A percentile compares a stretch with the other conserved stretches of the same genome.
These are phyloP conservation scores for Tinospora cordifolia DNA, from an alignment of 164 flowering plant species.

Conservation along the genomic window DNA sequence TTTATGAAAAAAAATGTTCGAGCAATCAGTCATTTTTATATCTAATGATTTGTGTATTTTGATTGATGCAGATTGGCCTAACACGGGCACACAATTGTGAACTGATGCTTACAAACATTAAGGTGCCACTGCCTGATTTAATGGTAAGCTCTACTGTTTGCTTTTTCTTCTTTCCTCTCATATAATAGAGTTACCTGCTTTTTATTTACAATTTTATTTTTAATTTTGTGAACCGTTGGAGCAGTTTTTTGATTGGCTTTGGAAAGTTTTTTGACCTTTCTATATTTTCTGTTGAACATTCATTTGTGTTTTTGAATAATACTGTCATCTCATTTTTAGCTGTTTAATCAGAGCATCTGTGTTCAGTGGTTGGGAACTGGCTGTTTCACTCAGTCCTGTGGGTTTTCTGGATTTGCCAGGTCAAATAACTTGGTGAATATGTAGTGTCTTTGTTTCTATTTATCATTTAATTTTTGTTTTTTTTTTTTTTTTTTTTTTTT, in stretches of 20 bases:
- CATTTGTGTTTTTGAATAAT: not conserved
- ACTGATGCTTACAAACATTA: slow-evolving; percentile 94
- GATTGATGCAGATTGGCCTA: slow-evolving; percentile 70
- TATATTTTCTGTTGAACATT: slow-evolving; percentile 5
- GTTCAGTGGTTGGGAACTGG: not conserved
- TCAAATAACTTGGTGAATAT: not conserved
- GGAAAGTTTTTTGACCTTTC: not conserved
- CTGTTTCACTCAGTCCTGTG: not conserved
- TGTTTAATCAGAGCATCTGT: not conserved
- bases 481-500: slow-evolving; percentile 2
- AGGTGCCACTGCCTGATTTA: slow-evolving; percentile 82
- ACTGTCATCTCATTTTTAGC: not conserved
- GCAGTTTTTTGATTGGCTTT: not conserved
- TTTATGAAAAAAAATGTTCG: not conserved
- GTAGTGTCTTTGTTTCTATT: not conserved
- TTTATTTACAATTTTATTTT: not conserved
- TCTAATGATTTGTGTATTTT: not conserved
- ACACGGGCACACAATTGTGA: slow-evolving; percentile 92
- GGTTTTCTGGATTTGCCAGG: not conserved
- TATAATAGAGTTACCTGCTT: slow-evolving; percentile 1
- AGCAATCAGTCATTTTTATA: not conserved
- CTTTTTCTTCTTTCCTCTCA: not conserved
- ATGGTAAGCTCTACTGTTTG: slow-evolving; percentile 47
- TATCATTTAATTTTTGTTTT: not conserved
- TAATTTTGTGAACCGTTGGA: not conserved